A percentile compares a stretch with the other conserved stretches of the same genome.
These are phyloP conservation scores for Rhizopogon sp. DNA, from an alignment of 768 basidiomycete species.

Conservation along the genomic window DNA sequence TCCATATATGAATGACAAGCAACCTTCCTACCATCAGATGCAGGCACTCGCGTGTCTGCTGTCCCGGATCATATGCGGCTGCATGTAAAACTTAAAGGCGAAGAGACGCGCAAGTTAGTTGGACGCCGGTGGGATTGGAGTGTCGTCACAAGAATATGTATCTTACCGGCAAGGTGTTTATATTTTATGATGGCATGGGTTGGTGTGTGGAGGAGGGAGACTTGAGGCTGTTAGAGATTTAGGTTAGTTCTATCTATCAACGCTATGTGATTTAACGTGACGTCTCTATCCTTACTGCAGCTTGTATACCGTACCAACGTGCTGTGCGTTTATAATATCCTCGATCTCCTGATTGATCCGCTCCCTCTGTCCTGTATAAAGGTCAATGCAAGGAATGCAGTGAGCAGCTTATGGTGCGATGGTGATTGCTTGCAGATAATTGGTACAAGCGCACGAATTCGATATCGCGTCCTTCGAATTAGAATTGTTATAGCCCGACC, in stretches of 20 bases:
- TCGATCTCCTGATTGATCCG: neutral
- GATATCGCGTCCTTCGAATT: too few species aligned
- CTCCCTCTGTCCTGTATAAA: too few species aligned
- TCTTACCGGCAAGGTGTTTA: constrained; percentile 65
- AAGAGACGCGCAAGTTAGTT: constrained; percentile 24
- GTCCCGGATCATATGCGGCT: constrained; percentile 17
- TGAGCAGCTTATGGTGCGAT: too few species aligned
- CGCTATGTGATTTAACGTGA: neutral
- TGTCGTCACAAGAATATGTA: constrained; percentile 62
- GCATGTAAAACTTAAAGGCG: constrained; percentile 15
- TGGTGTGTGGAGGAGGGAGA: constrained; percentile 37
- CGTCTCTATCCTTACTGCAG: neutral
- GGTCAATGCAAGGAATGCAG: neutral
- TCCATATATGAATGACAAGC: constrained; percentile 95
- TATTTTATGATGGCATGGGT: constrained; percentile 83
- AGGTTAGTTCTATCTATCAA: neutral
- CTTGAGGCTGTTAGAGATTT: constrained; percentile 13
- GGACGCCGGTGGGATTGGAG: constrained; percentile 80
- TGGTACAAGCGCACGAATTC: too few species aligned
- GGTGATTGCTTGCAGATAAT: too few species aligned
- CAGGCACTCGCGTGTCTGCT: constrained; percentile 4
- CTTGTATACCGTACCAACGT: neutral
- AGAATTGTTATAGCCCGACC: too few species aligned
- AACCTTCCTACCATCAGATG: constrained; percentile 48
- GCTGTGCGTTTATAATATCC: neutral